These are phyloP conservation scores for Solanum sitiens DNA, from an alignment of 257 asterid species.

Conservation along the genomic window DNA sequence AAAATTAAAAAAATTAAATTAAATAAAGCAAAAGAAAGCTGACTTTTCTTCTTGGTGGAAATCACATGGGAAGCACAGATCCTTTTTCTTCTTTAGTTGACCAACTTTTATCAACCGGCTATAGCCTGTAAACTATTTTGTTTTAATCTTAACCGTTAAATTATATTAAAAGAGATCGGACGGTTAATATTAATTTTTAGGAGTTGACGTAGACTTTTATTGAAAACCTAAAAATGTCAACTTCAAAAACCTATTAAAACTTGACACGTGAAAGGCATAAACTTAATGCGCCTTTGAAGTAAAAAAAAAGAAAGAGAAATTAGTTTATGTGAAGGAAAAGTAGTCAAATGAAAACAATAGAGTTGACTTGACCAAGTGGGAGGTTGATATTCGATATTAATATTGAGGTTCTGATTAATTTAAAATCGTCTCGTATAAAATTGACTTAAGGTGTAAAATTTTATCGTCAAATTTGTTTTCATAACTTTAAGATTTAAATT, in stretches of 20 bases:
- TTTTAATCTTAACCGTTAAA: not conserved
- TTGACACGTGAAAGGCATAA: conserved; percentile 16
- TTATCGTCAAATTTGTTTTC: not conserved
- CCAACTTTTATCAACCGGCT: not conserved
- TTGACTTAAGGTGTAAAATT: not conserved
- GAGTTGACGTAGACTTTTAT: not conserved
- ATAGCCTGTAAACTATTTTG: not conserved
- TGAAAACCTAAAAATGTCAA: not conserved
- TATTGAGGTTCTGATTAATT: not conserved
- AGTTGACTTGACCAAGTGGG: not conserved
- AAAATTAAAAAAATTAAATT: not conserved
- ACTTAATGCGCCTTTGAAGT: not conserved
- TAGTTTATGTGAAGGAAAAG: not conserved
- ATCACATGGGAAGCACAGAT: not conserved
- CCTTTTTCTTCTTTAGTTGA: not conserved
- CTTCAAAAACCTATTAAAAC: conserved; percentile 7
- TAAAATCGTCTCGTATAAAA: not conserved
- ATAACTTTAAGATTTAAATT: not conserved
- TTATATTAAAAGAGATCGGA: not conserved
- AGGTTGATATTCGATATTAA: not conserved
- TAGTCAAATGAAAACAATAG: not conserved
- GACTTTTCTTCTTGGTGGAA: not conserved
- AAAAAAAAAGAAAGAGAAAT: not conserved
- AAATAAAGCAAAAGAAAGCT: not conserved
- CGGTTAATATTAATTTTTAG: not conserved